A percentile compares a stretch with the other conserved stretches of the same genome.
phyloP scores from a whole-genome alignment of 108 stramenopile genomes.

The Fragilaria crotonensis region DNA sequence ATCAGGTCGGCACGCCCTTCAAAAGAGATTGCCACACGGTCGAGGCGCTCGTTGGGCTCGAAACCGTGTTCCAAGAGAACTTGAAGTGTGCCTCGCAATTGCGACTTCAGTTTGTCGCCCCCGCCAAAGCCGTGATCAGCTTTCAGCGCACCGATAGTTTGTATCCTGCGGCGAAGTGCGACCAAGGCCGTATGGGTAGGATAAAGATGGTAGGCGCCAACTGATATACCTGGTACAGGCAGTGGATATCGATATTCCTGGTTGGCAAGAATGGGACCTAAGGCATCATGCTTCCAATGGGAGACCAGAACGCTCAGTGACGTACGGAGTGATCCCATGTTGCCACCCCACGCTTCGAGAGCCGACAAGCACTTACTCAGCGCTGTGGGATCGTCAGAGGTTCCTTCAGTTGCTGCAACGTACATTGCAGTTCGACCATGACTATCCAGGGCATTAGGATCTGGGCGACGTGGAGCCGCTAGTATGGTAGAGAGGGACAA shows the following conservation, averaged over 20 bases:
- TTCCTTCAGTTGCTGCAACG: conserved; percentile 50
- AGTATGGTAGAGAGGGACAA: conserved; percentile 49
- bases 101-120: conserved; percentile 13
- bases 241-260: conserved; percentile 47
- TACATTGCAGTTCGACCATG: conserved; percentile 67
- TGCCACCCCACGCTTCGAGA: conserved; percentile 56
- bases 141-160: no score
- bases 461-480: conserved; percentile 36
- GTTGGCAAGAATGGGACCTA: conserved; percentile 36
- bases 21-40: conserved; percentile 30
- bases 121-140: no score
- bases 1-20: conserved; percentile 23
- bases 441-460: conserved; percentile 60
- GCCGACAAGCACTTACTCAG: conserved; percentile 52
- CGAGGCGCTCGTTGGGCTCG: conserved; percentile 74
- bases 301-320: conserved; percentile 37
- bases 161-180: conserved; percentile 26
- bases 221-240: conserved; percentile 30
- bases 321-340: conserved; percentile 19
- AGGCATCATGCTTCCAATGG: conserved; percentile 36
- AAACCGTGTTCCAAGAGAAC: conserved; percentile 54
- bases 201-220: conserved; percentile 52
- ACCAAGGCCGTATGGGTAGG: conserved; percentile 64
- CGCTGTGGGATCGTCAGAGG: conserved; percentile 29
- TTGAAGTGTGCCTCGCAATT: conserved; percentile 24